Base-by-base conservation (phyloP, 495 filamentous ascomycete genomes). In the Penicillium diatomitis region DNA sequence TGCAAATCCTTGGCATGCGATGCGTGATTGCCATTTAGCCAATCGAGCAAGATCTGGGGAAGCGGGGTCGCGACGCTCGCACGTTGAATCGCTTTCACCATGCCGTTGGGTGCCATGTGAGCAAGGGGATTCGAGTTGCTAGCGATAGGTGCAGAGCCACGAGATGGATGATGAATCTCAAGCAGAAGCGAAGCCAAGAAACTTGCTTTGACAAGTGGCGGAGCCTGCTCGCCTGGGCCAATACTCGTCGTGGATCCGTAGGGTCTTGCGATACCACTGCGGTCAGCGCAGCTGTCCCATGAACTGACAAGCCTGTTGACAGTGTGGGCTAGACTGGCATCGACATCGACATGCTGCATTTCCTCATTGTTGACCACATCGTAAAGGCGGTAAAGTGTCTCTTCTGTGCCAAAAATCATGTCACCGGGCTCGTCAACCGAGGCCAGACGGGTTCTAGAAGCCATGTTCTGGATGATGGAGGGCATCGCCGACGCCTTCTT, bases 31-130 rank as follows among this genome's bases (percentile, higher is more conserved):
- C 72, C 71, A 44, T 87, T 73, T 35, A 94, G 70, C 89, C 89
- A 96, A 50, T 84, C 76, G 27, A 94, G 73, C 10, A 96, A 69
- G 31, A 88, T 72, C 53, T 82, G 80, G 9, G 90, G 87, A 5
- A 91, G 67, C 5, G 86, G 76, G 20, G 53, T 64, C 12, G 66
- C 60, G 8, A 68, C 66, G 41, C 65, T 67, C 5, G 70, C 65
- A 32, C 73, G 67, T 11, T 57, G 47, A 35, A 57, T 47, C 34
- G 60, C 60, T 49, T 62, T 51, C 40, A 64, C 52, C 53, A 73
- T 49, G 45, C 61, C 62, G 38, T 58, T 58, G 3, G 63, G 59
- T 12, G 49, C 54, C 5, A 47, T 51, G 36, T 59, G 60, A 12
- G 57, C 55, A 27, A 56, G 41, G 20, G 58, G 54, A 38, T 53